A percentile compares a stretch with the other conserved stretches of the same genome.
Evolutionary conservation across 495 filamentous ascomycete species (phyloP).

Genomic region (Lasiosphaeris hirsuta): DNA sequence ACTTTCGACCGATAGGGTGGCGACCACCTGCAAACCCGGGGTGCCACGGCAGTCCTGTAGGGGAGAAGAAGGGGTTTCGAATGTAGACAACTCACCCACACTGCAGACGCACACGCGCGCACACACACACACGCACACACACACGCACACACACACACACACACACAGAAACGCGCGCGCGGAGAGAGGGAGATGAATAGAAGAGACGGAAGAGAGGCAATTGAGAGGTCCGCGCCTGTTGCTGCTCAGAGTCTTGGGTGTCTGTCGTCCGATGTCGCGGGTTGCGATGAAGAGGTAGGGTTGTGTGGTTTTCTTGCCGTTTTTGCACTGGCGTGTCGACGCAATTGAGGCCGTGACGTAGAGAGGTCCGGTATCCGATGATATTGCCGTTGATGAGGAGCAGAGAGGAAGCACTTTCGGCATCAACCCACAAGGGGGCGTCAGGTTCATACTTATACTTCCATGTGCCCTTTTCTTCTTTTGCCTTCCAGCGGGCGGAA

Average conservation of each 20-base stretch:
- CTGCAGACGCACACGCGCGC: too few relatives aligned
- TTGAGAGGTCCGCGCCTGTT: too few relatives aligned
- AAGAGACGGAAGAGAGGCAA: too few relatives aligned
- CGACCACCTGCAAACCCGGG: neutral
- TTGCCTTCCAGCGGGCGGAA: conserved; percentile 7
- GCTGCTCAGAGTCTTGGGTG: neutral
- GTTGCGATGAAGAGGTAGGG: too few relatives aligned
- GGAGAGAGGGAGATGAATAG: neutral
- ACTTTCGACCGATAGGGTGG: conserved; percentile 6
- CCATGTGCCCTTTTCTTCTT: neutral
- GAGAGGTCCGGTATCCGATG: neutral
- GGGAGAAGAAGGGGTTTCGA: neutral
- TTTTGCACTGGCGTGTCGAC: too few relatives aligned
- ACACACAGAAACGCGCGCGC: neutral
- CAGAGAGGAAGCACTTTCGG: conserved; percentile 1
- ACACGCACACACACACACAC: too few relatives aligned
- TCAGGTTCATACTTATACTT: conserved; percentile 24
- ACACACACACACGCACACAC: neutral
- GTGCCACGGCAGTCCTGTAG: conserved; percentile 13
- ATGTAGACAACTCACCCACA: conserved; percentile 8
- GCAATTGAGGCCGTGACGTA: too few relatives aligned
- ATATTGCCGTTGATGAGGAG: neutral
- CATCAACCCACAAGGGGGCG: conserved; percentile 8
- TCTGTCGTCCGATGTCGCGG: neutral
- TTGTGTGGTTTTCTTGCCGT: too few relatives aligned